Conservation (phyloP, 352 stramenopile species). For the Phytopythium litorale region DNA sequence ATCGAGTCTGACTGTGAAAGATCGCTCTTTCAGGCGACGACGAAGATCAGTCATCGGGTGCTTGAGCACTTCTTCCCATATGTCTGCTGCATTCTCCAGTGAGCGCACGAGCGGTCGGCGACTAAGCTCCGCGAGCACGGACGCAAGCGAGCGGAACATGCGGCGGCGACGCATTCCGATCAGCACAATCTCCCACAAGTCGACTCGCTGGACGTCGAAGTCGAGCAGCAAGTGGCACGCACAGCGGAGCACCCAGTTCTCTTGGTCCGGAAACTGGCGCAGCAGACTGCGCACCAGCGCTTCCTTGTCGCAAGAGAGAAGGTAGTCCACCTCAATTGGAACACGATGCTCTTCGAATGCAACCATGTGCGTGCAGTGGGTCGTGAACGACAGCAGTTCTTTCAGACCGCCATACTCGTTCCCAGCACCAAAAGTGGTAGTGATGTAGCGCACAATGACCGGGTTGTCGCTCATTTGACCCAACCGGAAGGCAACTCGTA, state of each 20-base stretch:
- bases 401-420: conserved; percentile 21
- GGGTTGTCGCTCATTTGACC: conserved; percentile 17
- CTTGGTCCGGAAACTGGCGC: conserved; percentile 22
- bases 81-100: conserved; percentile 19
- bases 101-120: conserved; percentile 29
- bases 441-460: conserved; percentile 16
- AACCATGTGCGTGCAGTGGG: conserved; percentile 37
- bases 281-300: conserved; percentile 38
- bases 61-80: conserved; percentile 42
- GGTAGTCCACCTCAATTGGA: conserved; percentile 33
- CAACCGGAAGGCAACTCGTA: conserved; percentile 33
- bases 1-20: background rate
- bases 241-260: conserved; percentile 34
- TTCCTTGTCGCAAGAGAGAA: conserved; percentile 48
- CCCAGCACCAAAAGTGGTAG: conserved; percentile 14
- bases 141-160: conserved; percentile 48
- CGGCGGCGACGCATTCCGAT: conserved; percentile 31
- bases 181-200: conserved; percentile 51
- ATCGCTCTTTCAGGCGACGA: conserved; percentile 9
- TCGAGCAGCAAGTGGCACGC: conserved; percentile 44
- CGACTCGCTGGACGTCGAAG: conserved; percentile 33
- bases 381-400: conserved; percentile 29
- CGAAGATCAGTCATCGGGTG: conserved; percentile 9
- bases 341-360: conserved; percentile 52
- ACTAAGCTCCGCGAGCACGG: conserved; percentile 31